Conservation (phyloP, 768 basidiomycete genomes). For the Xerocomellus dryophilus region DNA sequence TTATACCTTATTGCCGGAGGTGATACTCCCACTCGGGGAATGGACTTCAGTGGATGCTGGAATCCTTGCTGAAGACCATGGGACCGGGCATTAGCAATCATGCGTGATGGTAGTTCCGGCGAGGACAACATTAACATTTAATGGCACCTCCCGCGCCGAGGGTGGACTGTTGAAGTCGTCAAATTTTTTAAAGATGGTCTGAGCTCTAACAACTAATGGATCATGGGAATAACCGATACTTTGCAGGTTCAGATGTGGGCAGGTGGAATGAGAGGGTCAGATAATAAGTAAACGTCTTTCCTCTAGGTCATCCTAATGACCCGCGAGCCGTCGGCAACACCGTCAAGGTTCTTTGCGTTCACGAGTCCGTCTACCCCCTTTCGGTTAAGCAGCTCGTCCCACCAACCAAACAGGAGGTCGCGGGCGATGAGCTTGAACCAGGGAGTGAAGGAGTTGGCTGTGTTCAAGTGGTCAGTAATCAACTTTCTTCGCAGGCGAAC, state of each 20-base stretch:
- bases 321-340: conserved; percentile 66
- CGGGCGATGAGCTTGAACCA: conserved; percentile 99
- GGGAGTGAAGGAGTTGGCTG: conserved; percentile 90
- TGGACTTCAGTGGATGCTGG: too few species aligned
- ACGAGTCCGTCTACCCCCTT: conserved; percentile 55
- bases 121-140: too few species aligned
- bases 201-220: too few species aligned
- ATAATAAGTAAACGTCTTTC: neutral
- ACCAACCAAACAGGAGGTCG: conserved; percentile 97
- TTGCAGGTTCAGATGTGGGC: neutral
- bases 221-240: neutral
- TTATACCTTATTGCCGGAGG: too few species aligned
- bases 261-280: neutral
- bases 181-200: too few species aligned
- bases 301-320: conserved; percentile 63
- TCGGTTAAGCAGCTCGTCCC: conserved; percentile 82
- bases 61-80: neutral
- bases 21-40: neutral
- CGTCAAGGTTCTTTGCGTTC: conserved; percentile 46
- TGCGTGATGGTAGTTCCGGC: too few species aligned
- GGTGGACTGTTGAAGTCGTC: too few species aligned
- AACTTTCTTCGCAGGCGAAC: conserved; percentile 1
- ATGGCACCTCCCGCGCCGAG: too few species aligned
- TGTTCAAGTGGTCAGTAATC: neutral
- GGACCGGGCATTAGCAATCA: neutral